Evolutionary conservation across 345 rosid species (phyloP), one percentile per base, ranked within the genome.

Genomic region (Turritis glabra): DNA sequence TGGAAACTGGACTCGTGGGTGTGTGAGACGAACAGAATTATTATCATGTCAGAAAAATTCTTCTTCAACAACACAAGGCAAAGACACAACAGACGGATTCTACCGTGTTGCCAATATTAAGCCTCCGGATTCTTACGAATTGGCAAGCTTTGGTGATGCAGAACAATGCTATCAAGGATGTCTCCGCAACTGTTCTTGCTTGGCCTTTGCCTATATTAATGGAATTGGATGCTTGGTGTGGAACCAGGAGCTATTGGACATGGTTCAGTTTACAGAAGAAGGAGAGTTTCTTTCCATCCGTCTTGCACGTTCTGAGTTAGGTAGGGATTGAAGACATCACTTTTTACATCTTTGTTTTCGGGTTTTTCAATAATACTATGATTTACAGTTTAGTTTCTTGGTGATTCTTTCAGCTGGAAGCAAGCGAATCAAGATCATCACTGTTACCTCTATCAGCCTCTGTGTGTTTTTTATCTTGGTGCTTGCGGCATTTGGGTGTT

Each of bases 191-290:
- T 90, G 97, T 71, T 87, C 91, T 3, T 88, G 97, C 40, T 67
- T n/a, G 8, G 97, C 89, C 0, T 90, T 51, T 68, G 77, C 93
- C 0, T 30, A 37, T 10, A 58, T 79, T 35, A 2, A 11, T 22
- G 73, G 74, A 25, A 74, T 82, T 25, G 76, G 92, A 23, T 88
- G 97, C 71, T 77, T 88, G 80, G 25, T 77, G 3, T 90, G 94
- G 94, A 46, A 3, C 1, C 78, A 56, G 26, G 82, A 84, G 47
- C 79, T 90, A 82, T 30, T 88, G 17, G 90, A 88, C 80, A 52
- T 82, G 37, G 78, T 83, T 74, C 33, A 80, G 30, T 77, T 84
- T 13, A 73, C 26, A 3, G 4, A 19, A 2, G 80, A 51, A 38
- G 88, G 85, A 35, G 58, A n/a, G n/a, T 13, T 23, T 72, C 74